Base-by-base conservation (phyloP, 805 yeast species). In the Nakazawaea ernobii region DNA sequence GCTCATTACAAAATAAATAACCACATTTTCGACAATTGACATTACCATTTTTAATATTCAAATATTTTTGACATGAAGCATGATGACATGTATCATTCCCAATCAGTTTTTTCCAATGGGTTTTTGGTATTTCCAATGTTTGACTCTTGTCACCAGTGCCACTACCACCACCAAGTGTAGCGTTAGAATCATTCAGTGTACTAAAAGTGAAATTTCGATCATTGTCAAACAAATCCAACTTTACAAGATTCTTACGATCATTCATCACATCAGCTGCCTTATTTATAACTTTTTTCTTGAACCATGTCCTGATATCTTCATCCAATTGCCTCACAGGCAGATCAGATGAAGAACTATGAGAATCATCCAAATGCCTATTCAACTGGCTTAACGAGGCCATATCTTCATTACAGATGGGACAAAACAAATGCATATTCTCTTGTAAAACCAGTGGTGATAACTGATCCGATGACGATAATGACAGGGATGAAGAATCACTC, bases 1-100 rank as follows among this genome's bases (percentile, higher is more conserved):
- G 96, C 28, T 60, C 62, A 50, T 74, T 74, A 60, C 97, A 89
- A 58, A 65, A 87, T 14, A 89, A 60, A 26, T 69, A 58, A 0
- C 96, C 96, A 65, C 96, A 90, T 53, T 75, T 77, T 24, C 92
- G 66, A 62, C 96, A 87, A 59, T 88, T 84, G 6, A 79, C 77
- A 2, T 73, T 62, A 0, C 86, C 87, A 53, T 73, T 75, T 49
- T 79, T 74, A 27, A 77, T 66, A 43, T 66, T 73, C 35, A 84
- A 64, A 4, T 50, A 54, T 45, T 66, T 73, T 8, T 54, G 47
- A 55, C 89, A 84, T 0, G 55, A 54, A 0, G 51, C 49, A 28
- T 59, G 57, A 1, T 71, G 55, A 52, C 90, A 82, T 1, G 36
- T 43, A 36, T 69, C 76, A 20, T 66, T 53, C 0, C 71, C 69